Conservation (phyloP, 2,329 filamentous ascomycete genomes). For the Beauveria brongniartii region DNA sequence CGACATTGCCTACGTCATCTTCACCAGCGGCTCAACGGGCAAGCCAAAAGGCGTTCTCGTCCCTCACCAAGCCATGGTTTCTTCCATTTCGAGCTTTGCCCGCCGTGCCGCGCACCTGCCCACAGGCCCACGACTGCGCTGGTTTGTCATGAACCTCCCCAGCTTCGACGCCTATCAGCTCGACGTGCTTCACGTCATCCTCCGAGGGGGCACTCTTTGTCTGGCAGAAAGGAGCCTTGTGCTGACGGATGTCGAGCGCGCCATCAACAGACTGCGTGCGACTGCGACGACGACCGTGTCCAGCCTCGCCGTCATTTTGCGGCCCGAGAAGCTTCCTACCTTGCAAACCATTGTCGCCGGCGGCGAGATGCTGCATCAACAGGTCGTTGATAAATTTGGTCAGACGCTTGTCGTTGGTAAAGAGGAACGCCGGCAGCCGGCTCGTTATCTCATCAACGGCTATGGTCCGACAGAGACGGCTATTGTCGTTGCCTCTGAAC, state of each 20-base stretch:
- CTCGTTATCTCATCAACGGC: neutral
- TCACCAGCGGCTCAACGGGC: conserved; percentile 42
- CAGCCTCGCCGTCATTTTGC: conserved; percentile 1
- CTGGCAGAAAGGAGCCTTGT: conserved; percentile 2
- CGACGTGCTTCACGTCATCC: neutral
- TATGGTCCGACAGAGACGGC: conserved; percentile 6
- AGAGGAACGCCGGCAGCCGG: neutral
- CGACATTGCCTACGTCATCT: conserved; percentile 28
- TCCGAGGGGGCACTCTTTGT: conserved; percentile 3
- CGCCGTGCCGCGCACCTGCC: neutral
- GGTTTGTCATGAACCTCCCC: conserved; percentile 1
- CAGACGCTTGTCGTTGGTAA: neutral
- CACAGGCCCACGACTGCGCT: conserved; percentile 1
- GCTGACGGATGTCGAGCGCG: conserved; percentile 1
- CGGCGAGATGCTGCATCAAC: conserved; percentile 6
- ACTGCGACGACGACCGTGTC: conserved; percentile 5
- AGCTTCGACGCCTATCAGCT: conserved; percentile 6
- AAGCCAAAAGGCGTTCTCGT: conserved; percentile 57
- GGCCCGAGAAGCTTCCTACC: neutral
- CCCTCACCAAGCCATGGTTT: conserved; percentile 49
- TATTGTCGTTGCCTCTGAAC: neutral
- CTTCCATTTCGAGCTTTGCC: neutral
- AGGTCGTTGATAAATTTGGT: neutral
- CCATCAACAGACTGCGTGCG: neutral
- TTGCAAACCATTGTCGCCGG: neutral